Percentiles rank a stretch among this genome's conserved stretches.
phyloP scores from a whole-genome alignment of 2,329 filamentous ascomycete species.

The Chrysoporthe cubensis region DNA sequence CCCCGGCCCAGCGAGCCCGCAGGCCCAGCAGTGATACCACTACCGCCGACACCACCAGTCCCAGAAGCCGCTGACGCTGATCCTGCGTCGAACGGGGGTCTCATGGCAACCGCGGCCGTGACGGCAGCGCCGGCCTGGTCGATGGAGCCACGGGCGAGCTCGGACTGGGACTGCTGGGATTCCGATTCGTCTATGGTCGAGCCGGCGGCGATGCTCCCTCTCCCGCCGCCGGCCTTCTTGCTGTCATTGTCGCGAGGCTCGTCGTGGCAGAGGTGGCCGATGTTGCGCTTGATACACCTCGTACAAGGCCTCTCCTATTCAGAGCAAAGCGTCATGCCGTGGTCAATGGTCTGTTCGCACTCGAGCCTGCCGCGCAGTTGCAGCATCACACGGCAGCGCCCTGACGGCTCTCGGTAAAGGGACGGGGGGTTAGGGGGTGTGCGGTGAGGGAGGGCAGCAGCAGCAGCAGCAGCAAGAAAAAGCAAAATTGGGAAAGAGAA shows the following conservation, averaged over 20 bases:
- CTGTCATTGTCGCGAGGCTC: conserved; percentile 84
- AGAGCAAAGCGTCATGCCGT: conserved; percentile 35
- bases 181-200: conserved; percentile 66
- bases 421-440: conserved; percentile 25
- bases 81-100: conserved; percentile 48
- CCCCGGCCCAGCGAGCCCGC: conserved; percentile 52
- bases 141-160: conserved; percentile 59
- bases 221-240: conserved; percentile 67
- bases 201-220: conserved; percentile 60
- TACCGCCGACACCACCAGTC: conserved; percentile 10
- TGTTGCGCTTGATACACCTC: conserved; percentile 97
- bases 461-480: conserved; percentile 23
- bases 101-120: conserved; percentile 55
- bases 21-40: conserved; percentile 28
- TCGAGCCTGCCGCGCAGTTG: conserved; percentile 31
- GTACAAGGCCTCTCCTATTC: conserved; percentile 90
- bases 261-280: conserved; percentile 97
- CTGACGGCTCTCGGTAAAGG: conserved; percentile 33
- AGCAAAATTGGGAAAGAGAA: conserved; percentile 34
- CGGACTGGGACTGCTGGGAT: conserved; percentile 49
- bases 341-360: conserved; percentile 41
- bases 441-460: conserved; percentile 28
- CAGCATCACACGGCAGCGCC: conserved; percentile 30
- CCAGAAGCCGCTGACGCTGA: conserved; percentile 33
- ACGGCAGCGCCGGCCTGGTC: conserved; percentile 43